A percentile compares a stretch with the other conserved stretches of the same genome.
Evolutionary conservation across 805 yeast genomes (phyloP).

Genomic region (Sungouiozyma ichnusensis): DNA sequence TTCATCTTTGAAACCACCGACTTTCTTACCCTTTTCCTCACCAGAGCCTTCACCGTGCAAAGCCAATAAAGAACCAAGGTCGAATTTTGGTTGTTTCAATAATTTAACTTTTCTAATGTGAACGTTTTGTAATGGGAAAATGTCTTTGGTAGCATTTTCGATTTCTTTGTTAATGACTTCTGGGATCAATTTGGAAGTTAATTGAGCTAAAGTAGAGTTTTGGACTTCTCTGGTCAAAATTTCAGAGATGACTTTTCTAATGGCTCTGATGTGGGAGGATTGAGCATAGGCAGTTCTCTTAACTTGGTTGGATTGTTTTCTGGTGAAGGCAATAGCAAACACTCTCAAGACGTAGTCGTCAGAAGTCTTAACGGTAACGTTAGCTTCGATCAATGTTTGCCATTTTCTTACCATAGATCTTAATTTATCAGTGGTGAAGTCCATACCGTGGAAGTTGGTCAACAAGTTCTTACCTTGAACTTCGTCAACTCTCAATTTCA

Average conservation of each 20-base stretch:
- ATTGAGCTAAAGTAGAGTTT: conserved; percentile 89
- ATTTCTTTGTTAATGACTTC: conserved; percentile 98
- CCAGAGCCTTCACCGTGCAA: conserved; percentile 92
- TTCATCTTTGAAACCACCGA: conserved; percentile 95
- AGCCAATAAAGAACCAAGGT: conserved; percentile 88
- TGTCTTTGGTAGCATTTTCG: conserved; percentile 87
- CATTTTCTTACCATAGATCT: conserved; percentile 97
- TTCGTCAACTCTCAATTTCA: conserved; percentile 96
- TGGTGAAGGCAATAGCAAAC: conserved; percentile 97
- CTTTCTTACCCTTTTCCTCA: conserved; percentile 97
- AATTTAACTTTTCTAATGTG: conserved; percentile 98
- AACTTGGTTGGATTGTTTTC: conserved; percentile 91
- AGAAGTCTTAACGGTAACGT: conserved; percentile 94
- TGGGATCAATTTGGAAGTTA: conserved; percentile 93
- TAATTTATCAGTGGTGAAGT: conserved; percentile 94
- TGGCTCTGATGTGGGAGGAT: conserved; percentile 91
- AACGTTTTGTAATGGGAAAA: conserved; percentile 96
- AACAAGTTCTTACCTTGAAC: conserved; percentile 96
- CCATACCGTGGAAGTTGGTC: conserved; percentile 98
- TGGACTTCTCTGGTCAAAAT: conserved; percentile 94
- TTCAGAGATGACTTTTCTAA: conserved; percentile 93
- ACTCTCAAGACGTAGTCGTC: conserved; percentile 95
- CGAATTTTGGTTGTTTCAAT: conserved; percentile 97
- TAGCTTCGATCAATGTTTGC: conserved; percentile 97
- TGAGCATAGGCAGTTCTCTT: conserved; percentile 97